Evolutionary conservation across 306 rosid genomes (phyloP).

Genomic region (Vigna nakashimae): DNA sequence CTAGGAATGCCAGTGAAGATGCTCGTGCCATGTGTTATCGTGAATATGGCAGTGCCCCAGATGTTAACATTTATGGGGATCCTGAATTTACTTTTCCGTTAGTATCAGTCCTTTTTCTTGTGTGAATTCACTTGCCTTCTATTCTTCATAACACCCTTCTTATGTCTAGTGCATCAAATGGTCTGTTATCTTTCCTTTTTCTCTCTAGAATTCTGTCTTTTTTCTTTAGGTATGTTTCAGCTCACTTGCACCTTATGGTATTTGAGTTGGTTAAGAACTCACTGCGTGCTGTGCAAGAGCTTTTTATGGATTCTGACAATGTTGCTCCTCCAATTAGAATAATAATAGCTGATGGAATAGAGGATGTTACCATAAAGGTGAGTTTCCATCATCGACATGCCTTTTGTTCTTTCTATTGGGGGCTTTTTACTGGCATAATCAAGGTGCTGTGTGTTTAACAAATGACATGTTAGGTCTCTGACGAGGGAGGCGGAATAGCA

Average conservation of each 20-base stretch:
- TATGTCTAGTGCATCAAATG: too few species aligned
- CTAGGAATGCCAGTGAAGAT: slow-evolving; percentile 78
- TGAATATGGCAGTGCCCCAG: slow-evolving; percentile 88
- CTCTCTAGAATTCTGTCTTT: slow-evolving; percentile 12
- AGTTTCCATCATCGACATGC: neutral
- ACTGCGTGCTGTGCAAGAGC: slow-evolving; percentile 94
- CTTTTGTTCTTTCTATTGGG: neutral
- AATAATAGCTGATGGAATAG: slow-evolving; percentile 91
- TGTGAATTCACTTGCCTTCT: too few species aligned
- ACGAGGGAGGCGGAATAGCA: slow-evolving; percentile 88
- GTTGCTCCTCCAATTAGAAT: slow-evolving; percentile 76
- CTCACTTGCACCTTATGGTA: slow-evolving; percentile 96
- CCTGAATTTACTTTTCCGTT: slow-evolving; percentile 90
- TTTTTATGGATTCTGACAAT: slow-evolving; percentile 78
- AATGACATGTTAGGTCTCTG: slow-evolving; percentile 55
- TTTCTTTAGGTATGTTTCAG: slow-evolving; percentile 75
- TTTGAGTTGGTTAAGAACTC: slow-evolving; percentile 98
- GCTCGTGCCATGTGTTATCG: slow-evolving; percentile 83
- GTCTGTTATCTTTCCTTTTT: too few species aligned
- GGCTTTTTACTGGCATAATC: neutral
- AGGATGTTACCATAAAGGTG: slow-evolving; percentile 85
- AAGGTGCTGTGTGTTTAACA: slow-evolving; percentile 12
- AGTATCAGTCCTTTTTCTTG: slow-evolving; percentile 1
- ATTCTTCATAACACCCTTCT: too few species aligned
- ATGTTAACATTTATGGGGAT: slow-evolving; percentile 79